phyloP scores from a whole-genome alignment of 1,284 basidiomycete genomes.

The Tilletiopsis washingtonensis region DNA sequence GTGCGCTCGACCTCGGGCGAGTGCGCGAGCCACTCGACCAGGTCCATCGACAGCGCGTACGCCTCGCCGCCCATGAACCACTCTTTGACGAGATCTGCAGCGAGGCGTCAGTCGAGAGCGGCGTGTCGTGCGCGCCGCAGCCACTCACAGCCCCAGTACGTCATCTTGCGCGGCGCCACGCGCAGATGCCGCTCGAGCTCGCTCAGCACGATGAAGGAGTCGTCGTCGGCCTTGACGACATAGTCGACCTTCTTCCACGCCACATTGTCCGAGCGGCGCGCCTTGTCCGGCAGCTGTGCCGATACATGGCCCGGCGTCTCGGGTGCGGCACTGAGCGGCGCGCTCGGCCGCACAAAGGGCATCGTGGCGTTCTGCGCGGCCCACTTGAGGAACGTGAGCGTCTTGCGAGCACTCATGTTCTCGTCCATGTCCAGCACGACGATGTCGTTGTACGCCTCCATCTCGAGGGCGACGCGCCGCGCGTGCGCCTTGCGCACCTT shows the following conservation, averaged over 20 bases:
- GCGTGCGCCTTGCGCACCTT: conserved; percentile 73
- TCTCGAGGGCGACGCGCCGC: conserved; percentile 72
- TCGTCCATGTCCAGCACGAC: conserved; percentile 73
- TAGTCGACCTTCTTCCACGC: conserved; percentile 46
- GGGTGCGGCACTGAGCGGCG: background rate
- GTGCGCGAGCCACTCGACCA: conserved; percentile 79
- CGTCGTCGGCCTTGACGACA: conserved; percentile 46
- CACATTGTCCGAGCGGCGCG: conserved; percentile 9
- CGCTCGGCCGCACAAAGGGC: conserved; percentile 52
- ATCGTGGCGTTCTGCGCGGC: conserved; percentile 85
- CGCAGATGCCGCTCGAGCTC: conserved; percentile 45
- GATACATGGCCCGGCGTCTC: background rate
- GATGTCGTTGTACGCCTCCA: conserved; percentile 86
- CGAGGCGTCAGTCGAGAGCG: background rate
- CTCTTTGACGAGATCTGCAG: conserved; percentile 74
- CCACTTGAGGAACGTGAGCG: conserved; percentile 73
- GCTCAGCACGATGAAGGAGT: conserved; percentile 40
- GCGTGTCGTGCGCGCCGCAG: conserved; percentile 47
- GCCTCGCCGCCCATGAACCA: conserved; percentile 93
- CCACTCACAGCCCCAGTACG: conserved; percentile 42
- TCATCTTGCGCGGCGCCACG: conserved; percentile 35
- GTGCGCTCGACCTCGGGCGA: conserved; percentile 63
- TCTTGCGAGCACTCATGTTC: conserved; percentile 88
- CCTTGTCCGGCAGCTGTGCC: no score
- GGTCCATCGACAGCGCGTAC: conserved; percentile 80